Base-by-base conservation (phyloP, 768 basidiomycete species). In the Calocybe gangraenosa region DNA sequence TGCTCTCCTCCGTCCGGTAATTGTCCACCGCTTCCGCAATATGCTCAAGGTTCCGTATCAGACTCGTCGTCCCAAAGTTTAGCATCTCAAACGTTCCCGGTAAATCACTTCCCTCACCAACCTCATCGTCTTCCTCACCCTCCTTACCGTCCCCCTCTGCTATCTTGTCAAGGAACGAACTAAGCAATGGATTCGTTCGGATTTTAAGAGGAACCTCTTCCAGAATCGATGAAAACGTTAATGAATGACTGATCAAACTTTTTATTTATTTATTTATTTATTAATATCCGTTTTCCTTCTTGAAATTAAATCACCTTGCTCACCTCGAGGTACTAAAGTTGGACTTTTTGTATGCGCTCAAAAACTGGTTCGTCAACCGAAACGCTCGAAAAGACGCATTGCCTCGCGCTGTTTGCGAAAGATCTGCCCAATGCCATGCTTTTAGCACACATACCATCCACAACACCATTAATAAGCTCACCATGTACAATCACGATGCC, bases 371-470 rank as follows among this genome's bases (percentile, higher is more conserved):
- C 33, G 89, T 91, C 55, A 97, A 70, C 52, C 82, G 77, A 73
- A 89, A 97, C 33, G 92, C 94, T 47, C 86, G 84, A 73, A 97
- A 87, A 20, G 86, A 83, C 36, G 91, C 82, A 59, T 88, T 93
- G 37, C 91, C 92, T 51, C 86, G 78, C 46, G 79, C 77, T 2
- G 87, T 81, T 57, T 84, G 81, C 34, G 89, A 82, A 25, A 88
- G 64, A 65, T 93, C 91, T 92, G 44, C 25, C 25, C 6, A 28
- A 28, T 11, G 11, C 25, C 6, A 28, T 28, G 6, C 33, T 20
- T 40, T 39, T 1, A n/a, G 21, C 18, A 31, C n/a, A n/a, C n/a
- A n/a, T n/a, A n/a, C n/a, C n/a, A n/a, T n/a, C n/a, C n/a, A n/a
- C n/a, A n/a, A 19, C 18, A 37, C 3, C 18, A 21, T 20, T 31